Conservation (phyloP, 1,284 basidiomycete genomes). For the Ceratobasidium sp. region DNA sequence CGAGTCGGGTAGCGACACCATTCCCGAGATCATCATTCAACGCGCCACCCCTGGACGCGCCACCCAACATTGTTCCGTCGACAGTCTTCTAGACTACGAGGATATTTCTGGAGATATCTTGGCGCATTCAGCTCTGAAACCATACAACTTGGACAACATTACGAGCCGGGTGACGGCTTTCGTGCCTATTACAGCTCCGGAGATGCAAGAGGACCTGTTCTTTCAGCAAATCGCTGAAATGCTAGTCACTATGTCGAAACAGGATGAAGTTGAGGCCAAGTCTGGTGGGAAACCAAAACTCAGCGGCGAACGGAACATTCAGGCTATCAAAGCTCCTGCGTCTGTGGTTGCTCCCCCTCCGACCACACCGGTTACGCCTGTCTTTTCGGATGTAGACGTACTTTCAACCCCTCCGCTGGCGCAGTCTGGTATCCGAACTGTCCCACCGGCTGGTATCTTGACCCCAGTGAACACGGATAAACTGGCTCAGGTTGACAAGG, state of each 20-base stretch:
- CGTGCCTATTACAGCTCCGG: conserved; percentile 54
- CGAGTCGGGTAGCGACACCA: conserved; percentile 18
- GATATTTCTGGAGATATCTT: not conserved
- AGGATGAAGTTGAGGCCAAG: conserved; percentile 51
- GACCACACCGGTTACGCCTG: conserved; percentile 44
- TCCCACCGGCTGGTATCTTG: conserved; percentile 11
- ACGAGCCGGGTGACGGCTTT: conserved; percentile 18
- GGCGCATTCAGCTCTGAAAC: not conserved
- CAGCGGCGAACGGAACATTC: not conserved
- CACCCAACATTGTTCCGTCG: conserved; percentile 28
- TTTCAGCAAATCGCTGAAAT: conserved; percentile 85
- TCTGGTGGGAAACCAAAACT: conserved; percentile 14
- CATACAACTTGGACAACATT: not conserved
- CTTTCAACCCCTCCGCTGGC: conserved; percentile 3
- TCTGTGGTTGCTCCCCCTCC: conserved; percentile 43
- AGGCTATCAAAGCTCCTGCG: conserved; percentile 14
- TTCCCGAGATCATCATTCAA: conserved; percentile 36
- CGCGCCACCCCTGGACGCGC: conserved; percentile 16
- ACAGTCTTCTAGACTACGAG: conserved; percentile 42
- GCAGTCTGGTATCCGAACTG: conserved; percentile 15
- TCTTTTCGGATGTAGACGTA: conserved; percentile 30
- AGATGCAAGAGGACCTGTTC: conserved; percentile 74
- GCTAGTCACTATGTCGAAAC: conserved; percentile 73
- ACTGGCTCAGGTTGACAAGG: not conserved
- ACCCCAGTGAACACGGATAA: not conserved